Evolutionary conservation across 2,329 filamentous ascomycete genomes (phyloP).

Genomic region (Fusarium chlamydosporum): DNA sequence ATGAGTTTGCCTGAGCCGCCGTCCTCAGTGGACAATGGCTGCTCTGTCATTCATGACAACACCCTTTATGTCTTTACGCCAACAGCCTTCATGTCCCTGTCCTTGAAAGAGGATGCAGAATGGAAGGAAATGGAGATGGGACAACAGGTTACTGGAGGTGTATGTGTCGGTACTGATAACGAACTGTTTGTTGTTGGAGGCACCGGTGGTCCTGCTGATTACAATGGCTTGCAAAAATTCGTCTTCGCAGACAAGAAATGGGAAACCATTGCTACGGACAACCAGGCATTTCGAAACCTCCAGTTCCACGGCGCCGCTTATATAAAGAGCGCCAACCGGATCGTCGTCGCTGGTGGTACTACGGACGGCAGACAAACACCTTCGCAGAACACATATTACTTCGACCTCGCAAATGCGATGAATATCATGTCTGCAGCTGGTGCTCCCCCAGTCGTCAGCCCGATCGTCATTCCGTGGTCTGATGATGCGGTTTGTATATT

Average conservation of each 20-base stretch:
- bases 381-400: slow-evolving; percentile 82
- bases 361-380: slow-evolving; percentile 69
- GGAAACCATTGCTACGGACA: slow-evolving; percentile 59
- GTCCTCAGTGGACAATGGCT: slow-evolving; percentile 79
- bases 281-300: slow-evolving; percentile 68
- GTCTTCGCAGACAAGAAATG: slow-evolving; percentile 68
- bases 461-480: slow-evolving; percentile 82
- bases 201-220: slow-evolving; percentile 65
- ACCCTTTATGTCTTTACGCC: slow-evolving; percentile 87
- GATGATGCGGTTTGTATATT: slow-evolving; percentile 78
- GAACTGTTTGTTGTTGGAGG: slow-evolving; percentile 89
- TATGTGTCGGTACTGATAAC: slow-evolving; percentile 80
- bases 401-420: slow-evolving; percentile 76
- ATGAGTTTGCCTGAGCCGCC: slow-evolving; percentile 83
- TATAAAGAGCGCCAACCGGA: slow-evolving; percentile 75
- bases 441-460: slow-evolving; percentile 72
- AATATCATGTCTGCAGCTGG: slow-evolving; percentile 71
- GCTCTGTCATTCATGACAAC: slow-evolving; percentile 84
- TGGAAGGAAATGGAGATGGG: slow-evolving; percentile 79
- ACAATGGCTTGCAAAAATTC: slow-evolving; percentile 81
- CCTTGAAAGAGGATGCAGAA: slow-evolving; percentile 75
- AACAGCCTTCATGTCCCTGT: slow-evolving; percentile 80
- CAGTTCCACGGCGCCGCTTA: slow-evolving; percentile 82
- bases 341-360: slow-evolving; percentile 85
- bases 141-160: slow-evolving; percentile 78